Conservation (phyloP, 2,329 filamentous ascomycete species). For the Paracoccidioides lutzii region DNA sequence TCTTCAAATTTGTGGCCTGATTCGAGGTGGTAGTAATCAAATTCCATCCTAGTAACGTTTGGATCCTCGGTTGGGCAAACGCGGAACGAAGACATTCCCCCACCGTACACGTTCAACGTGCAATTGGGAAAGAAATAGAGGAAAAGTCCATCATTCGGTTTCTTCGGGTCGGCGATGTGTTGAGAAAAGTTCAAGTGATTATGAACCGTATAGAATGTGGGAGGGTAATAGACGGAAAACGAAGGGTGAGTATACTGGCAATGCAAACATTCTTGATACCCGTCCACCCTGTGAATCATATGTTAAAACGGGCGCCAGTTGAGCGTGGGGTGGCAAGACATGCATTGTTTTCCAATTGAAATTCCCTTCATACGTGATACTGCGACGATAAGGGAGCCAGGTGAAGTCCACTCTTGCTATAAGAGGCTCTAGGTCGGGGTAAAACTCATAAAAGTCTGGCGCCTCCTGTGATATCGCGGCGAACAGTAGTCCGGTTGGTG, state of each 20-base stretch:
- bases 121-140: conserved; percentile 47
- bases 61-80: conserved; percentile 41
- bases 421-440: conserved; percentile 38
- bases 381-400: conserved; percentile 38
- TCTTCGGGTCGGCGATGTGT: conserved; percentile 42
- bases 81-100: conserved; percentile 45
- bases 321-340: not conserved
- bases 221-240: conserved; percentile 43
- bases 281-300: conserved; percentile 35
- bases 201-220: conserved; percentile 42
- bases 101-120: conserved; percentile 45
- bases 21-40: conserved; percentile 45
- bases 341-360: conserved; percentile 51
- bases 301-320: not conserved
- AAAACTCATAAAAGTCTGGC: conserved; percentile 41
- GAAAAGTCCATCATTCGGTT: conserved; percentile 42
- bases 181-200: conserved; percentile 45
- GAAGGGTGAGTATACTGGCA: conserved; percentile 47
- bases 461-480: conserved; percentile 37
- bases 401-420: conserved; percentile 42
- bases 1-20: conserved; percentile 42
- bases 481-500: conserved; percentile 42
- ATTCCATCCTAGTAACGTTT: conserved; percentile 42
- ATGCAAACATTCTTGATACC: conserved; percentile 47
- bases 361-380: conserved; percentile 42